These are phyloP conservation scores for Parietichytrium sp. DNA, from an alignment of 108 stramenopile genomes.

Conservation along the genomic window DNA sequence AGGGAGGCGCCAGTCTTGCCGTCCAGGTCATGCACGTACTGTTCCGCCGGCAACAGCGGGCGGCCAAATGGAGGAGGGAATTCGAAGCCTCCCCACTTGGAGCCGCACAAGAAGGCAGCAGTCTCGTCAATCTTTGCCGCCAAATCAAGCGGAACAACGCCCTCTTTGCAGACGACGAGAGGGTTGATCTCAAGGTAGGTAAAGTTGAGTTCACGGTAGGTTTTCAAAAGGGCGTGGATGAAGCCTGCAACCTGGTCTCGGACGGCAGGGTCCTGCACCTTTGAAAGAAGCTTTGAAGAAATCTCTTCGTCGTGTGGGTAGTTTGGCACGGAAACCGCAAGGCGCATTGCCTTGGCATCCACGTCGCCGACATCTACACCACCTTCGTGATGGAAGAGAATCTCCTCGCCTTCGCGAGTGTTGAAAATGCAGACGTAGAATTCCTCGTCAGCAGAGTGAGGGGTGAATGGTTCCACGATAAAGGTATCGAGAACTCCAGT, in stretches of 20 bases:
- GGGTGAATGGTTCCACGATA: constrained; percentile 82
- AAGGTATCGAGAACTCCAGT: constrained; percentile 74
- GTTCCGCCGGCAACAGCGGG: constrained; percentile 79
- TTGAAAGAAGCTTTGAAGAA: constrained; percentile 53
- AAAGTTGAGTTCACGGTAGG: constrained; percentile 78
- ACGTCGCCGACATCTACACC: constrained; percentile 89
- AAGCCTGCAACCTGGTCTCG: constrained; percentile 63
- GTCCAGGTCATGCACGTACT: constrained; percentile 77
- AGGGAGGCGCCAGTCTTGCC: constrained; percentile 78
- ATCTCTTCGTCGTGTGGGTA: constrained; percentile 33
- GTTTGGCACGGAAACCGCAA: constrained; percentile 56
- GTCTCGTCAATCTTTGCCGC: constrained; percentile 88
- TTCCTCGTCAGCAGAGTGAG: constrained; percentile 75
- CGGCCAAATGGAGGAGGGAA: constrained; percentile 78
- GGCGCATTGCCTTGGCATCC: constrained; percentile 73
- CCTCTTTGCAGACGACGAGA: constrained; percentile 66
- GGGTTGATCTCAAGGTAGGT: constrained; percentile 86
- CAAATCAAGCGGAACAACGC: constrained; percentile 67
- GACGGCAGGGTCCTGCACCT: constrained; percentile 66
- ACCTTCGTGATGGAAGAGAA: constrained; percentile 78
- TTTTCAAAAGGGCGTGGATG: constrained; percentile 66
- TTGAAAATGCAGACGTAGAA: constrained; percentile 84
- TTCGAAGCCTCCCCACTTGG: constrained; percentile 78
- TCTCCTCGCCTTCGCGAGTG: constrained; percentile 73
- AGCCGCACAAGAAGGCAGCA: constrained; percentile 70